Conservation (phyloP, 2,329 filamentous ascomycete species). For the Teratosphaeria nubilosa region DNA sequence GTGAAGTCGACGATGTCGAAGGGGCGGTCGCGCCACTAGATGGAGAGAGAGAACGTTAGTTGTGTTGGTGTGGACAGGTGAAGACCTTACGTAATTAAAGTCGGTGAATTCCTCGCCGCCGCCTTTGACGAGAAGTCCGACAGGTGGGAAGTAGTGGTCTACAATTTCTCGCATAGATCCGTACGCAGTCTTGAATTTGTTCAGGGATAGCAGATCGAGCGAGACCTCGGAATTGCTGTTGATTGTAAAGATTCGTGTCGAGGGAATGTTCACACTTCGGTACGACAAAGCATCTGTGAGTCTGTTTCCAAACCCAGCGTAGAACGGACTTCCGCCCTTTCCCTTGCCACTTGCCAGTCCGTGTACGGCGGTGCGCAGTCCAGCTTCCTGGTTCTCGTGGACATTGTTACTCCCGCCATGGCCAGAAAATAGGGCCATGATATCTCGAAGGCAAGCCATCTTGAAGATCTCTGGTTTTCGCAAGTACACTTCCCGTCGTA, state of each 20-base stretch:
- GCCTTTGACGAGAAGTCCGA: constrained; percentile 73
- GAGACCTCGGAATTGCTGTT: constrained; percentile 96
- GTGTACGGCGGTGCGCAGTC: constrained; percentile 12
- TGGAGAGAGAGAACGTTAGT: background rate
- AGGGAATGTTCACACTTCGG: constrained; percentile 88
- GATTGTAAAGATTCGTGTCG: constrained; percentile 93
- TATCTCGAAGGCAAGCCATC: constrained; percentile 94
- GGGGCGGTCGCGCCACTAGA: constrained; percentile 69
- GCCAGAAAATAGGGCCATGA: constrained; percentile 66
- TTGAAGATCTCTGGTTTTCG: constrained; percentile 98
- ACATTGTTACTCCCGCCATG: constrained; percentile 24
- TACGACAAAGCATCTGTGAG: constrained; percentile 95
- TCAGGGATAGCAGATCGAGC: constrained; percentile 77
- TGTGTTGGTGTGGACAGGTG: background rate
- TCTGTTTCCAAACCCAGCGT: constrained; percentile 92
- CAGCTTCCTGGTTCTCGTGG: constrained; percentile 18
- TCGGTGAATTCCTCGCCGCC: constrained; percentile 94
- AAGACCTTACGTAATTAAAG: constrained; percentile 58
- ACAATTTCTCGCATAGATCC: constrained; percentile 95
- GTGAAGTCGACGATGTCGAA: constrained; percentile 83
- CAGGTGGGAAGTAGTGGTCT: constrained; percentile 94
- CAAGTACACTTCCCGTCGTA: constrained; percentile 85
- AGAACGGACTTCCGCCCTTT: constrained; percentile 56
- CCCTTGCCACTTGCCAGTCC: constrained; percentile 15
- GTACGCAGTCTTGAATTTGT: constrained; percentile 93